Base-by-base conservation (phyloP, 2,329 filamentous ascomycete species). In the Apiospora arundinis region DNA sequence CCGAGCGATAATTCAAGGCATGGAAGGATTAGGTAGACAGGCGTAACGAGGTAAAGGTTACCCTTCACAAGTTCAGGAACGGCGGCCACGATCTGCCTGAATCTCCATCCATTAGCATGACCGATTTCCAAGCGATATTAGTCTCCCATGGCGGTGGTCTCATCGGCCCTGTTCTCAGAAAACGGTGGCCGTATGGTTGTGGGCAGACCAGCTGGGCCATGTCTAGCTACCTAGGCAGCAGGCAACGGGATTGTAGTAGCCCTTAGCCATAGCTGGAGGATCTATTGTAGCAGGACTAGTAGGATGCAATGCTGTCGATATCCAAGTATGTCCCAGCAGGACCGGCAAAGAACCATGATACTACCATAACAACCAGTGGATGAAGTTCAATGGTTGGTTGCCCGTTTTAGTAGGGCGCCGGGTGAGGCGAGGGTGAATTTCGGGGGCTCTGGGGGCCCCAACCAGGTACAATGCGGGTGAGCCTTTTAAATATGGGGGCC, bases 391-490 rank as follows among this genome's bases (percentile, higher is more conserved):
- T 21, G 56, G 9, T 21, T 40, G 56, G 3, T 32, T 32, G 32
- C 32, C 32, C 40, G 56, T 37, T 63, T 63, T 21, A 63, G 14
- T 63, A 63, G 32, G 56, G 16, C 25, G 16, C 14, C 52, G 25
- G 52, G 12, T 11, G 12, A 56, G 49, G 52, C 28, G 52, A 60
- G 18, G 52, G n/a, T n/a, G 32, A 32, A n/a, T 40, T 63, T 40
- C 21, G 28, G 56, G 56, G 49, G 8, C 28, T 37, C 56, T 63
- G 56, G 56, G 52, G 56, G 18, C 56, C 56, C 56, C 56, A 63
- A 18, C 56, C 56, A 63, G 32, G 56, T 18, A 63, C 56, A n/a
- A 63, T 63, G 56, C 56, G 56, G 56, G 56, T 63, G 56, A 63
- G 56, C 56, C 56, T 40, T 40, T 63, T 63, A 40, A 63, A 40